Percentiles rank a stretch among this genome's conserved stretches.
phyloP scores from a whole-genome alignment of 306 rosid species.

The Vicia sativa region DNA sequence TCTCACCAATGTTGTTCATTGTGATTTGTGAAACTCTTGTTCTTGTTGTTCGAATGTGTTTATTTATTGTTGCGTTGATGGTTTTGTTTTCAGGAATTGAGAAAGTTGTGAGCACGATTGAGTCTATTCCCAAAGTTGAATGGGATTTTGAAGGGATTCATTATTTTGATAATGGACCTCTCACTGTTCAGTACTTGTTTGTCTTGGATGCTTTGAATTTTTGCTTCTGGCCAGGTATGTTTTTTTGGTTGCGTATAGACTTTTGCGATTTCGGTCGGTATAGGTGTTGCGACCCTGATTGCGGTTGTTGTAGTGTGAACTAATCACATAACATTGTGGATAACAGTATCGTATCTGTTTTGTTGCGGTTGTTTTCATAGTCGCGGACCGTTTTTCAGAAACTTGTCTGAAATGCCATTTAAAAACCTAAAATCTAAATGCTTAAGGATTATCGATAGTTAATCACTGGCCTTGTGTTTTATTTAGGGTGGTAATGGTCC shows the following conservation, averaged over 20 bases:
- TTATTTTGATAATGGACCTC: conserved; percentile 88
- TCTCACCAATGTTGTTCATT: conserved; percentile 9
- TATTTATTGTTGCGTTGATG: conserved; percentile 1
- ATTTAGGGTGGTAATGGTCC: conserved; percentile 10
- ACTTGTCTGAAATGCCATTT: too few relatives aligned
- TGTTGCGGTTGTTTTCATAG: too few relatives aligned
- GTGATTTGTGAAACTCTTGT: neutral
- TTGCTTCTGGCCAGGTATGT: conserved; percentile 96
- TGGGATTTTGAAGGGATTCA: conserved; percentile 99
- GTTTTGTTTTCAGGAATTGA: conserved; percentile 66
- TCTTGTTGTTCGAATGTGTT: neutral
- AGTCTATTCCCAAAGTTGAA: conserved; percentile 73
- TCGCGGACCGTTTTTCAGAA: too few relatives aligned
- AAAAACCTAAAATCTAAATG: too few relatives aligned
- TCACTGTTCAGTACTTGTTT: conserved; percentile 87
- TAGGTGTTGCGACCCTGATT: too few relatives aligned
- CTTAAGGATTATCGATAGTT: too few relatives aligned
- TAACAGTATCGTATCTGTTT: too few relatives aligned
- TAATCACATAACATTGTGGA: too few relatives aligned
- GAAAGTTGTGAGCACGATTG: conserved; percentile 68
- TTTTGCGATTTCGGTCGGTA: too few relatives aligned
- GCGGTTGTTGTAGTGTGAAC: too few relatives aligned
- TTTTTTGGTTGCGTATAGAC: too few relatives aligned
- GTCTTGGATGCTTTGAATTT: conserved; percentile 91
- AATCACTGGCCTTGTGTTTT: neutral